Evolutionary conservation across 306 rosid species (phyloP).

Genomic region (Pyrus bretschneideri): DNA sequence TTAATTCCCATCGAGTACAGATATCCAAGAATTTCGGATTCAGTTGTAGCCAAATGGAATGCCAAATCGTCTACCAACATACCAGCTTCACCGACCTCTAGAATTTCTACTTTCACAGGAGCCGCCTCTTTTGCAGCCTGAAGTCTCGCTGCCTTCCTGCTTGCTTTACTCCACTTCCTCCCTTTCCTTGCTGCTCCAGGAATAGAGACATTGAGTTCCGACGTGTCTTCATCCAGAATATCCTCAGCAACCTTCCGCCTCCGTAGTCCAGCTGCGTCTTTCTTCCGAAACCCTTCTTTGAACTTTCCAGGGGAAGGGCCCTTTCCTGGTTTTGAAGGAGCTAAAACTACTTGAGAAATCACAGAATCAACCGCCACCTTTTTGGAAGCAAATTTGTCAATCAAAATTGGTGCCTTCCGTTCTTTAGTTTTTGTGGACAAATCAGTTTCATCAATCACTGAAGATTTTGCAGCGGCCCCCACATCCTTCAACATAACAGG

Average conservation of each 20-base stretch:
- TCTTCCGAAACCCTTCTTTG: conserved; percentile 69
- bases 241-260: conserved; percentile 44
- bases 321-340: conserved; percentile 77
- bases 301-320: conserved; percentile 59
- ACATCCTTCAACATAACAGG: conserved; percentile 74
- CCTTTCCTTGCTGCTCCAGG: conserved; percentile 80
- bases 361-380: conserved; percentile 60
- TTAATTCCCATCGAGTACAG: conserved; percentile 80
- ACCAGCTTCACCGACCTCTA: conserved; percentile 75
- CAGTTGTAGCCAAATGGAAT: conserved; percentile 60
- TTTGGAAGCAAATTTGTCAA: conserved; percentile 86
- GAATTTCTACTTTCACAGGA: conserved; percentile 93
- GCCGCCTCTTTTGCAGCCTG: conserved; percentile 97
- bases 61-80: conserved; percentile 88
- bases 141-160: conserved; percentile 90
- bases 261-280: conserved; percentile 56
- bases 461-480: conserved; percentile 39
- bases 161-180: conserved; percentile 96
- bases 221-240: conserved; percentile 55
- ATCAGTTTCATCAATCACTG: conserved; percentile 24
- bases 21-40: conserved; percentile 85
- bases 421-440: conserved; percentile 38
- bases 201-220: conserved; percentile 64
- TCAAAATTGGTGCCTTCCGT: conserved; percentile 69
- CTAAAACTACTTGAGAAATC: conserved; percentile 59